phyloP scores from a whole-genome alignment of 2,329 filamentous ascomycete genomes.

The Beauveria varroae region DNA sequence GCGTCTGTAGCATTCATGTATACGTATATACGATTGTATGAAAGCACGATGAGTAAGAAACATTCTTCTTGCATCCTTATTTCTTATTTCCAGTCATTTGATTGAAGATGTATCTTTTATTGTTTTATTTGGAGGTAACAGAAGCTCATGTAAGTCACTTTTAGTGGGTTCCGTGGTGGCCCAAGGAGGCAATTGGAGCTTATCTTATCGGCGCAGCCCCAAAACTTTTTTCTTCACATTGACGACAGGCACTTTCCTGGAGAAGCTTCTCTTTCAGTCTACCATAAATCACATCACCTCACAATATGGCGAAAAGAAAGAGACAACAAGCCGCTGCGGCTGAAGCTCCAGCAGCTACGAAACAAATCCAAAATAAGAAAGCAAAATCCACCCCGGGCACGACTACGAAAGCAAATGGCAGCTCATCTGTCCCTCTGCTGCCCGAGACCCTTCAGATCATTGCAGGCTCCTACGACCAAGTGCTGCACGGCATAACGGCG shows the following conservation, averaged over 20 bases:
- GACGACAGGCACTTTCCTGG: neutral
- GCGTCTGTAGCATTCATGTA: neutral
- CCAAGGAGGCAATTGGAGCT: conserved; percentile 12
- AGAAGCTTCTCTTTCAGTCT: neutral
- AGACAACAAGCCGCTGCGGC: conserved; percentile 28
- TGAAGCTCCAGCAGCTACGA: conserved; percentile 16
- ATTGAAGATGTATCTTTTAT: too few species aligned
- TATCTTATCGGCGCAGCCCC: conserved; percentile 25
- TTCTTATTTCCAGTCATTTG: neutral
- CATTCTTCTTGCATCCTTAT: conserved; percentile 2
- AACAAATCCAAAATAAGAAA: conserved; percentile 25
- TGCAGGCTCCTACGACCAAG: conserved; percentile 86
- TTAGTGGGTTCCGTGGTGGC: neutral
- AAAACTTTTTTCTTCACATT: conserved; percentile 20
- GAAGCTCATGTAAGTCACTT: neutral
- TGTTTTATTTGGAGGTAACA: too few species aligned
- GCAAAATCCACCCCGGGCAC: conserved; percentile 18
- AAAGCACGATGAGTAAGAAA: neutral
- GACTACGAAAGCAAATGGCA: conserved; percentile 14
- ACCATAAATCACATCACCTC: conserved; percentile 11
- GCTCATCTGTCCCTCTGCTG: conserved; percentile 16
- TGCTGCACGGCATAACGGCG: conserved; percentile 86
- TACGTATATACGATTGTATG: conserved; percentile 2
- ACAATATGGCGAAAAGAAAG: conserved; percentile 41
- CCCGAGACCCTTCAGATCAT: conserved; percentile 73